A percentile compares a stretch with the other conserved stretches of the same genome.
phyloP scores from a whole-genome alignment of 371 early-diverging fungal genomes.

The Actinomortierella ambigua region DNA sequence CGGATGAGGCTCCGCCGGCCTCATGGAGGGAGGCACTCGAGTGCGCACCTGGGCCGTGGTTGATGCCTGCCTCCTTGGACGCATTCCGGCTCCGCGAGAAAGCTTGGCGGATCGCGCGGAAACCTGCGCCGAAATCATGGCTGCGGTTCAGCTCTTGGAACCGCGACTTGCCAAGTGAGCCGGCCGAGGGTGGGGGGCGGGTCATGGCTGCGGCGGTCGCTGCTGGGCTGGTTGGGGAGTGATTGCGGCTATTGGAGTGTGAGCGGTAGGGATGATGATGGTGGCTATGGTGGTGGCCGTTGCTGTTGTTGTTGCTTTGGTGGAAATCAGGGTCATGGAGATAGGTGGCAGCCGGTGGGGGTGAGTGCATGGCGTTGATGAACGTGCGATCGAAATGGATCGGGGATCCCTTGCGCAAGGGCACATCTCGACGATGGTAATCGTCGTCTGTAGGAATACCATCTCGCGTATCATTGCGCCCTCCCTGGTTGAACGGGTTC shows the following conservation, averaged over 20 bases:
- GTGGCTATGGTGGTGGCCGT: constrained; percentile 1
- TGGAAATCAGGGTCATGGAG: constrained; percentile 36
- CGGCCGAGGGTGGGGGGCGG: constrained; percentile 33
- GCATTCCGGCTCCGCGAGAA: constrained; percentile 26
- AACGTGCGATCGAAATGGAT: constrained; percentile 42
- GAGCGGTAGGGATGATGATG: too few species aligned
- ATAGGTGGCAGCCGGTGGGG: constrained; percentile 32
- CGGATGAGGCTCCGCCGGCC: too few species aligned
- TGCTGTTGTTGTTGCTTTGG: too few species aligned
- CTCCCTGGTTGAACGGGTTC: constrained; percentile 24
- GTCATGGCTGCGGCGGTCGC: constrained; percentile 17
- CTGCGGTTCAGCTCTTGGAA: constrained; percentile 36
- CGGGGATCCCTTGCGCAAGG: constrained; percentile 27
- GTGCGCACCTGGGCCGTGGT: too few species aligned
- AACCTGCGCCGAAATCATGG: constrained; percentile 31
- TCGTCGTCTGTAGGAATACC: constrained; percentile 16
- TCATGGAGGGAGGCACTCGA: too few species aligned
- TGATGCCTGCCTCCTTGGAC: too few species aligned
- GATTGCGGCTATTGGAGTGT: constrained; percentile 10
- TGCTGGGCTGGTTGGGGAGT: constrained; percentile 16
- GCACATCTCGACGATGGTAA: neutral
- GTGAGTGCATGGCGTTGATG: constrained; percentile 30
- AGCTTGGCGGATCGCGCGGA: constrained; percentile 30
- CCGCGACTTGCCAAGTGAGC: constrained; percentile 28
- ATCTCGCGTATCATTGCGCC: constrained; percentile 22